Conservation (phyloP, 495 filamentous ascomycete genomes). For the Tuber microsphaerosporum region DNA sequence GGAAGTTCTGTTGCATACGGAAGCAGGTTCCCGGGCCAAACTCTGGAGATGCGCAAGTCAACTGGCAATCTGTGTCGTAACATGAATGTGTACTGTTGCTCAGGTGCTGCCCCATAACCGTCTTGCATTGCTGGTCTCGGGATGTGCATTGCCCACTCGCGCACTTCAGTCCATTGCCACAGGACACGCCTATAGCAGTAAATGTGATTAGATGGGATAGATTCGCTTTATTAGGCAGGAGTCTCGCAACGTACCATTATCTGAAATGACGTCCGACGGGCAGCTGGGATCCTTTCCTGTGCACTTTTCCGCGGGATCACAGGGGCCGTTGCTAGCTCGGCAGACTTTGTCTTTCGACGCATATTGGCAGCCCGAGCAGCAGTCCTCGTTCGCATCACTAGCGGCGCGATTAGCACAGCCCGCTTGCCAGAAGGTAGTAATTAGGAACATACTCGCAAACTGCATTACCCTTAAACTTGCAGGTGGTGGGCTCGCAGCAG, state of each 20-base stretch:
- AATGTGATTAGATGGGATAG: not conserved
- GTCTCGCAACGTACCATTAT: constrained; percentile 54
- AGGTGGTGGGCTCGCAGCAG: constrained; percentile 83
- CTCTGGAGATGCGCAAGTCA: constrained; percentile 68
- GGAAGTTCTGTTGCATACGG: constrained; percentile 79
- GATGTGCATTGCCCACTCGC: constrained; percentile 94
- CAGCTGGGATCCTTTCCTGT: constrained; percentile 65
- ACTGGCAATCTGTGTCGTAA: constrained; percentile 59
- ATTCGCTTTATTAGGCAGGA: not conserved
- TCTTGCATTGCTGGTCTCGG: constrained; percentile 81
- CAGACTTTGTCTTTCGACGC: constrained; percentile 62
- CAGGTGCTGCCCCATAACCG: constrained; percentile 71
- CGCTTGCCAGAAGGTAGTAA: constrained; percentile 16
- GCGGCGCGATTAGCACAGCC: constrained; percentile 17
- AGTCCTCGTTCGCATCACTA: constrained; percentile 52
- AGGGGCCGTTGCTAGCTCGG: constrained; percentile 65
- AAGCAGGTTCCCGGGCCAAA: constrained; percentile 60
- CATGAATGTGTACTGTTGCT: constrained; percentile 77
- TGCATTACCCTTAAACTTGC: constrained; percentile 68
- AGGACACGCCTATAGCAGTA: constrained; percentile 48
- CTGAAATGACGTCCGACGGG: constrained; percentile 60
- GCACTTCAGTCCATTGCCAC: constrained; percentile 57
- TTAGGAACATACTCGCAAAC: constrained; percentile 56
- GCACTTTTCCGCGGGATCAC: constrained; percentile 80
- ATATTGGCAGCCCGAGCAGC: constrained; percentile 72